phyloP scores from a whole-genome alignment of 2,329 filamentous ascomycete genomes.

The Claviceps capensis region DNA sequence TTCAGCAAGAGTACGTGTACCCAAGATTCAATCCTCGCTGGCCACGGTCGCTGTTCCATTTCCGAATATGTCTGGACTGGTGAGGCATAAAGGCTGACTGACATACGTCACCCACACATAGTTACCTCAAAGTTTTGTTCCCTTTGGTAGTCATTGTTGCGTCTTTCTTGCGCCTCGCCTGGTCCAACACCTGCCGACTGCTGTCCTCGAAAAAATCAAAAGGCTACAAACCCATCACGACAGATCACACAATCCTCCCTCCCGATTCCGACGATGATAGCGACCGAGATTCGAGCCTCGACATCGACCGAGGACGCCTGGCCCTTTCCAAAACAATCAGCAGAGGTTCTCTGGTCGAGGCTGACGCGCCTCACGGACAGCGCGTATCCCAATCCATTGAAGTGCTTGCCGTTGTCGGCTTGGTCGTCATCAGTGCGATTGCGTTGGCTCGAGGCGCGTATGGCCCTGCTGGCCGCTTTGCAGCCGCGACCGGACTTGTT shows the following conservation, averaged over 20 bases:
- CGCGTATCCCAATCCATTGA: conserved; percentile 58
- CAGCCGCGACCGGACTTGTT: conserved; percentile 52
- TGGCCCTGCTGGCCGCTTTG: conserved; percentile 41
- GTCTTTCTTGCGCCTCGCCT: conserved; percentile 54
- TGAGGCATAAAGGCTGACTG: neutral
- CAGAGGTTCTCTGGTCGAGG: conserved; percentile 51
- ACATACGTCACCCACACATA: conserved; percentile 6
- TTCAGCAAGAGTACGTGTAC: conserved; percentile 50
- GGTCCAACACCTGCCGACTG: conserved; percentile 41
- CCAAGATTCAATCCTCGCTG: neutral
- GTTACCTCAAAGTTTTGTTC: conserved; percentile 52
- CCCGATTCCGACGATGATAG: conserved; percentile 39
- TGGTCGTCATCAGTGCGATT: conserved; percentile 55
- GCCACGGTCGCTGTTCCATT: neutral
- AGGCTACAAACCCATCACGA: conserved; percentile 42
- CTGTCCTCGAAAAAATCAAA: conserved; percentile 34
- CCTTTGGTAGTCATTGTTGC: conserved; percentile 57
- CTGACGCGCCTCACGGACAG: conserved; percentile 66
- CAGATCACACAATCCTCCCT: conserved; percentile 38
- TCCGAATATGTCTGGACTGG: neutral
- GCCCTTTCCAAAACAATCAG: conserved; percentile 46
- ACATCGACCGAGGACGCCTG: conserved; percentile 43
- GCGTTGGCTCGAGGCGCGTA: conserved; percentile 48
- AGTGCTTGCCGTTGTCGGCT: conserved; percentile 56
- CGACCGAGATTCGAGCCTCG: conserved; percentile 43